phyloP scores from a whole-genome alignment of 805 yeast species.

The Debaryomyces prosopidis region DNA sequence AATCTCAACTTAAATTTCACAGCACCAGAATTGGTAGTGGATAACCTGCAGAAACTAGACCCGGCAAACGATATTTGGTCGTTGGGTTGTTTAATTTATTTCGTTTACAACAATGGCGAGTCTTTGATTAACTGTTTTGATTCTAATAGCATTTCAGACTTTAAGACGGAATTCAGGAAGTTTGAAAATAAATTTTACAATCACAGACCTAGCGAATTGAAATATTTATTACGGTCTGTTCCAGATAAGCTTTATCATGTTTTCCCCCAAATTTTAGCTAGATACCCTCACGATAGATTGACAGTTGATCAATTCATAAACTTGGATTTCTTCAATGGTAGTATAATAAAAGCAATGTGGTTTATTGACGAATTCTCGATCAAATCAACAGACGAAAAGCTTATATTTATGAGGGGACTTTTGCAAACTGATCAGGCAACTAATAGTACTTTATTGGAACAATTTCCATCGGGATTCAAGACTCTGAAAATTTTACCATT shows the following conservation, averaged over 20 bases:
- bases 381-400: slow-evolving; percentile 64
- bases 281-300: slow-evolving; percentile 57
- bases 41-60: slow-evolving; percentile 52
- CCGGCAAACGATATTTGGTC: slow-evolving; percentile 82
- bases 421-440: slow-evolving; percentile 24
- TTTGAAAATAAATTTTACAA: slow-evolving; percentile 47
- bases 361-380: slow-evolving; percentile 83
- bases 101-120: slow-evolving; percentile 60
- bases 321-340: slow-evolving; percentile 77
- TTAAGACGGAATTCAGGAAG: slow-evolving; percentile 53
- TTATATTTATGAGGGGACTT: slow-evolving; percentile 67
- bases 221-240: slow-evolving; percentile 51
- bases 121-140: slow-evolving; percentile 42
- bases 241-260: slow-evolving; percentile 56
- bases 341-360: slow-evolving; percentile 75
- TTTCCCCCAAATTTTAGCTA: slow-evolving; percentile 54
- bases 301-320: slow-evolving; percentile 68
- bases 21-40: slow-evolving; percentile 82
- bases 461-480: slow-evolving; percentile 47
- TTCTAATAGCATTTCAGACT: slow-evolving; percentile 57
- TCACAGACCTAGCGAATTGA: slow-evolving; percentile 33
- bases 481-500: slow-evolving; percentile 75
- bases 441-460: slow-evolving; percentile 21
- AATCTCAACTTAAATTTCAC: slow-evolving; percentile 70
- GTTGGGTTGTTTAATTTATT: slow-evolving; percentile 73